Percentiles rank a stretch among this genome's conserved stretches.
phyloP scores from a whole-genome alignment of 352 stramenopile species.

The Phytophthora aleatoria region DNA sequence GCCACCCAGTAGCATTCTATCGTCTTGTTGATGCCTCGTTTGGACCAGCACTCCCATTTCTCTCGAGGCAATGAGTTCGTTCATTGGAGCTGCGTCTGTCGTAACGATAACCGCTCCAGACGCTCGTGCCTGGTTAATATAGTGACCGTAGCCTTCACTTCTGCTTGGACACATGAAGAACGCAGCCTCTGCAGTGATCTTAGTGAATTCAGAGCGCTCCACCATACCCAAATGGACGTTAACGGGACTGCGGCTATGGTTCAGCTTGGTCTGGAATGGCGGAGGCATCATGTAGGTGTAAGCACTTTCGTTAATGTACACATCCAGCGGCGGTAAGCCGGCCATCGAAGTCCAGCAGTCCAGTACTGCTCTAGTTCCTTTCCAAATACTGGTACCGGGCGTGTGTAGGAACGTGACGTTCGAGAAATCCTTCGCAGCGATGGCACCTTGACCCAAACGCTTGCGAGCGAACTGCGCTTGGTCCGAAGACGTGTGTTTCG shows the following conservation, averaged over 20 bases:
- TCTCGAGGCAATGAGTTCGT: conserved; percentile 43
- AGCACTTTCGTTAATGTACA: conserved; percentile 43
- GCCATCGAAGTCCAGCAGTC: conserved; percentile 46
- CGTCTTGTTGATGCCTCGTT: conserved; percentile 3
- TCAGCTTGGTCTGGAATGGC: conserved; percentile 16
- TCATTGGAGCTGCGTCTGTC: conserved; percentile 52
- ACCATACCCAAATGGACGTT: conserved; percentile 33
- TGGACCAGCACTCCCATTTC: conserved; percentile 40
- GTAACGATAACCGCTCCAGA: conserved; percentile 44
- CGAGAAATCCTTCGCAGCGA: conserved; percentile 32
- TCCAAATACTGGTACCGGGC: conserved; percentile 35
- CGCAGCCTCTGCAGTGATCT: conserved; percentile 41
- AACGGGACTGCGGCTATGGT: conserved; percentile 21
- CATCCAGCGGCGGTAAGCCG: conserved; percentile 41
- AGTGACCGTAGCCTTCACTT: conserved; percentile 61
- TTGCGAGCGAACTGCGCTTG: conserved; percentile 29
- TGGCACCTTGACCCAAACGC: conserved; percentile 11
- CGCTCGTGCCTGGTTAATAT: conserved; percentile 58
- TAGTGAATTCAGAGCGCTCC: conserved; percentile 37
- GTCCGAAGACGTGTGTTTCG: conserved; percentile 44
- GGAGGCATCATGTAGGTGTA: conserved; percentile 25
- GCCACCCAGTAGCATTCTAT: conserved; percentile 25
- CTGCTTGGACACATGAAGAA: conserved; percentile 57
- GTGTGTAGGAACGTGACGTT: conserved; percentile 38
- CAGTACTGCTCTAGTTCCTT: conserved; percentile 44